Evolutionary conservation across 768 basidiomycete species (phyloP), one percentile per base, ranked within the genome.

Genomic region (Galerina sulciceps): DNA sequence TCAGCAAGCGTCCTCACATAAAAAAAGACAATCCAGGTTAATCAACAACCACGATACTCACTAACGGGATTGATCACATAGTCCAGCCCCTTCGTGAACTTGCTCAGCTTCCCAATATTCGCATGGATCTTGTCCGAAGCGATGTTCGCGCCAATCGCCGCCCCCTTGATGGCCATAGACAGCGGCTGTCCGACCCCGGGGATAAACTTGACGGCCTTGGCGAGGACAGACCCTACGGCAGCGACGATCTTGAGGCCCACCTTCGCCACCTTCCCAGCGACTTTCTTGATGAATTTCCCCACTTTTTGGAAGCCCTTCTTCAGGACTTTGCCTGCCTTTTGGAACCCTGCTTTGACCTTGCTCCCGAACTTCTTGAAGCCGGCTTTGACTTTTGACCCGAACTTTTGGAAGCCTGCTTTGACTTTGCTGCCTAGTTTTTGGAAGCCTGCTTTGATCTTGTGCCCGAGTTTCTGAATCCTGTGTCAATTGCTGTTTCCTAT

Each of bases 261-360:
- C 49, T 60, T 60, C 34, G 41, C 42, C 10, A 60, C 55, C 42
- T 60, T 60, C 15, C 54, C 59, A 4, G 54, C 59, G 1, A 54
- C 55, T 13, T 47, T 55, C 50, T 52, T 60, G 48, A 60, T 55
- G 45, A 60, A 60, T 15, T 60, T 53, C 37, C 59, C 59, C 10
- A 60, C 59, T 45, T 56, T 60, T 37, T 60, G 54, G 48, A 54
- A 53, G 9, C 55, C 55, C 31, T 56, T 56, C 55, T 43, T 42
- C 4, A 57, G 49, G 18, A 34, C 47, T 15, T 31, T 31, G 26
- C 26, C 26, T 8, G 26, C 26, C 8, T 31, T 31, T 8, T 31
- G 26, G 26, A 31, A 31, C 8, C 26, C 26, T 31, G 10, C n/a
- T n/a, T n/a, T n/a, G n/a, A n/a, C n/a, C n/a, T n/a, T n/a, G n/a